Conservation (phyloP, 1,139 yeast species). For the Candida frijolesensis region DNA sequence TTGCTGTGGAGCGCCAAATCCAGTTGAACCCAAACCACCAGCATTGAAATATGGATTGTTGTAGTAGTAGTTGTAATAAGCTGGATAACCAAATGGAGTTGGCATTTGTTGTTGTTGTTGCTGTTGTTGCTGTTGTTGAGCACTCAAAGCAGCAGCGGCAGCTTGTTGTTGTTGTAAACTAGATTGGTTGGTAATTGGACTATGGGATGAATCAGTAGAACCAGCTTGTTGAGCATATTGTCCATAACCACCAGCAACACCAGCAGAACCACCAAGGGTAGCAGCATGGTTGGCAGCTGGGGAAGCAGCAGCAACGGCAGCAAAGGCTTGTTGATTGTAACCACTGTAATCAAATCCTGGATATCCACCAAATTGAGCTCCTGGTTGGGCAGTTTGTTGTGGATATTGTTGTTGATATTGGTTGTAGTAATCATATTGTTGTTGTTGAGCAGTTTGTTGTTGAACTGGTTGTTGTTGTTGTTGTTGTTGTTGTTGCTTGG, state of each 20-base stretch:
- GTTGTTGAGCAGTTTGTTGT: conserved; percentile 21
- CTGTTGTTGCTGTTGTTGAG: conserved; percentile 10
- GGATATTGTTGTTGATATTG: conserved; percentile 45
- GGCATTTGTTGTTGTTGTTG: conserved; percentile 21
- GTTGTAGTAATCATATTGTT: conserved; percentile 27
- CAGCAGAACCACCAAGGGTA: conserved; percentile 22
- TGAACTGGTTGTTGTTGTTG: conserved; percentile 20
- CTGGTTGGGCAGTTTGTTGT: conserved; percentile 45
- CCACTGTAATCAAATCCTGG: conserved; percentile 49
- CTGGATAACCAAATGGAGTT: conserved; percentile 49
- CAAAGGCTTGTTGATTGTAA: conserved; percentile 38
- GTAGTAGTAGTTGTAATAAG: conserved; percentile 48
- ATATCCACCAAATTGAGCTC: conserved; percentile 46
- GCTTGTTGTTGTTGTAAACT: conserved; percentile 22
- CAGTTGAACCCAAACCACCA: conserved; percentile 23
- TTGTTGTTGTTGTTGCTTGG: conserved; percentile 23
- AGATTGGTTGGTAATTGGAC: conserved; percentile 32
- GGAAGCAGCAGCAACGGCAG: conserved; percentile 26
- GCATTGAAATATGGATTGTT: conserved; percentile 44
- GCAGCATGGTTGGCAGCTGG: conserved; percentile 36
- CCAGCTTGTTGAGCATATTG: conserved; percentile 28
- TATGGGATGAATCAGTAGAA: conserved; percentile 22
- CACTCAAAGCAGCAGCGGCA: conserved; percentile 12
- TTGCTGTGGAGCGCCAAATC: conserved; percentile 22
- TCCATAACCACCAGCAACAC: conserved; percentile 27